Percentiles rank a stretch among this genome's conserved stretches.
phyloP scores from a whole-genome alignment of 768 basidiomycete genomes.

The Phanerodontia chrysosporium region DNA sequence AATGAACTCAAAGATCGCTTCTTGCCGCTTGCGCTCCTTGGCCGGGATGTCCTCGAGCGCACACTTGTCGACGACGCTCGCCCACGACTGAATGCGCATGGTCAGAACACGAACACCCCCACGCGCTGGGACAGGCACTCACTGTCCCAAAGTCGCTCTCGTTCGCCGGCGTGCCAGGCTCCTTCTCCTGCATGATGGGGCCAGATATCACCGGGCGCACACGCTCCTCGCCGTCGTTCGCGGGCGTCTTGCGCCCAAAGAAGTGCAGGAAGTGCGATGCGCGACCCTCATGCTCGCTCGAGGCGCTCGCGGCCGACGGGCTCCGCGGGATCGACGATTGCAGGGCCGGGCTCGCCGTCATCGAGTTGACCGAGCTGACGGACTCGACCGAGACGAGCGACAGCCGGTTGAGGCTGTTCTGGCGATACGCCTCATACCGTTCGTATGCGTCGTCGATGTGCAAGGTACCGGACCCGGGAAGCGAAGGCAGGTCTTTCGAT shows the following conservation, averaged over 20 bases:
- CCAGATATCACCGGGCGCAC: slow-evolving; percentile 59
- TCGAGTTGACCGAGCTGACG: slow-evolving; percentile 18
- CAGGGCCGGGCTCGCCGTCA: slow-evolving; percentile 21
- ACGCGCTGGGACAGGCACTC: slow-evolving; percentile 8
- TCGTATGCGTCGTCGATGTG: slow-evolving; percentile 82
- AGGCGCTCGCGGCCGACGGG: slow-evolving; percentile 1
- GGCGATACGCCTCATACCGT: slow-evolving; percentile 81
- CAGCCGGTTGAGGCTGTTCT: slow-evolving; percentile 47
- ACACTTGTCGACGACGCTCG: slow-evolving; percentile 82
- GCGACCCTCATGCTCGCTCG: slow-evolving; percentile 22
- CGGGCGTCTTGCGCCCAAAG: slow-evolving; percentile 57
- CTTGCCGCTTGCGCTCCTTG: slow-evolving; percentile 82
- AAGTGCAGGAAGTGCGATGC: slow-evolving; percentile 52
- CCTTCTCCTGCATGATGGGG: slow-evolving; percentile 44
- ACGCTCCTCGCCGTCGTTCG: slow-evolving; percentile 40
- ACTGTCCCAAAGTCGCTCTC: slow-evolving; percentile 71
- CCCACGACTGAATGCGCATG: slow-evolving; percentile 66
- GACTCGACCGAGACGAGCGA: slow-evolving; percentile 62
- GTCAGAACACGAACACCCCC: neutral
- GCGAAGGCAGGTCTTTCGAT: slow-evolving; percentile 51
- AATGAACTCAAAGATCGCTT: slow-evolving; percentile 95
- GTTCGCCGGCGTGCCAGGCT: slow-evolving; percentile 32
- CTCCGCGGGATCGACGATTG: slow-evolving; percentile 16
- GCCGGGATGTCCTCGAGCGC: slow-evolving; percentile 78
- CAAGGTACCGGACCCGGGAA: slow-evolving; percentile 31